Evolutionary conservation across 1,284 basidiomycete genomes (phyloP).

Genomic region (Microbotryum intermedium): DNA sequence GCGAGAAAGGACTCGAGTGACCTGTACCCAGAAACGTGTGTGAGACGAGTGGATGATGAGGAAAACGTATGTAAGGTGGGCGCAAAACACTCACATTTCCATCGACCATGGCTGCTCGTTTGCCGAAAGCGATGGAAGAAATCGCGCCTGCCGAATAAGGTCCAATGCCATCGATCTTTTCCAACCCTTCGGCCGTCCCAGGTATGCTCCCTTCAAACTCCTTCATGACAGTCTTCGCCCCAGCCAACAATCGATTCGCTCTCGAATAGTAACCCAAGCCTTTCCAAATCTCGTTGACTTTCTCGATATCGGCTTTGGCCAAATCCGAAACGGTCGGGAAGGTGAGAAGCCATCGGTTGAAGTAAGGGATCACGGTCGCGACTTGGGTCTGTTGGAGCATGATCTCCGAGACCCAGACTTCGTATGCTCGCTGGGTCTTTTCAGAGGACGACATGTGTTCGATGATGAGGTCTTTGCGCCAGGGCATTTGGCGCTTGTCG

Average conservation of each 20-base stretch:
- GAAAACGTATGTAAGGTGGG: not conserved
- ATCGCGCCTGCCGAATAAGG: slow-evolving; percentile 61
- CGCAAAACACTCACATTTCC: slow-evolving; percentile 78
- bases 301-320: slow-evolving; percentile 61
- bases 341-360: slow-evolving; percentile 51
- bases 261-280: slow-evolving; percentile 85
- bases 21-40: slow-evolving; percentile 41
- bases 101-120: slow-evolving; percentile 78
- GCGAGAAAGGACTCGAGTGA: slow-evolving; percentile 57
- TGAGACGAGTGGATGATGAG: not conserved
- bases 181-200: slow-evolving; percentile 66
- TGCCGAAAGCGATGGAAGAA: slow-evolving; percentile 78
- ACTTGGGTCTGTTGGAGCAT: slow-evolving; percentile 92
- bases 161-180: slow-evolving; percentile 42
- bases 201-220: slow-evolving; percentile 66
- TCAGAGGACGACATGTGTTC: slow-evolving; percentile 45
- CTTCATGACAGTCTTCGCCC: slow-evolving; percentile 64
- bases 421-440: slow-evolving; percentile 65
- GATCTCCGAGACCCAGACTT: slow-evolving; percentile 84
- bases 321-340: slow-evolving; percentile 76
- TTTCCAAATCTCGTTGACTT: slow-evolving; percentile 77
- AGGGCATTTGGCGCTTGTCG: slow-evolving; percentile 66
- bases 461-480: slow-evolving; percentile 62
- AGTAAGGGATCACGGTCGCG: slow-evolving; percentile 80
- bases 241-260: slow-evolving; percentile 65